Percentiles rank a stretch among this genome's conserved stretches.
Conservation (phyloP, 805 yeast species). For the Cephaloascus fragrans region DNA sequence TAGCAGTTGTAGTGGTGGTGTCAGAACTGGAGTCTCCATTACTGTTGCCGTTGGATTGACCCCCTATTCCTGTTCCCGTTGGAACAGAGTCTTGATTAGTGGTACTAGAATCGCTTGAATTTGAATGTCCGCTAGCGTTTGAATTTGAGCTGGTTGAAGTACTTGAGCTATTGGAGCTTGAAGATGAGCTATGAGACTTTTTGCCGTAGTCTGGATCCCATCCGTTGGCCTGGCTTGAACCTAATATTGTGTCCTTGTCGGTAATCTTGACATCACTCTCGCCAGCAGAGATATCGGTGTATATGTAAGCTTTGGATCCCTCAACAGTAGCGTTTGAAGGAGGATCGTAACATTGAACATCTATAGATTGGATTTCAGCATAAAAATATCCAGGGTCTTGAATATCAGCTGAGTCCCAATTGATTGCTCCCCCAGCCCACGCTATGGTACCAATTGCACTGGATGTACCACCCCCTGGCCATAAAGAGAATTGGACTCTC, state of each 20-base stretch:
- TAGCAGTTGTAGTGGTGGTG: background rate
- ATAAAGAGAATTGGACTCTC: conserved; percentile 59
- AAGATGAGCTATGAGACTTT: background rate
- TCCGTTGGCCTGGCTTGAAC: conserved; percentile 56
- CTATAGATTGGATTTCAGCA: conserved; percentile 49
- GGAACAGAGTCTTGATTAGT: too few relatives aligned
- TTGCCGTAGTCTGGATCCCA: conserved; percentile 38
- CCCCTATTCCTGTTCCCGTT: background rate
- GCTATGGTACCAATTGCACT: conserved; percentile 55
- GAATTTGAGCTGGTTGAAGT: background rate
- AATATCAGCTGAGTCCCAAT: conserved; percentile 77
- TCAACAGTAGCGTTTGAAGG: conserved; percentile 42
- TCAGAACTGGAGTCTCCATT: background rate
- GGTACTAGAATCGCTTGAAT: too few relatives aligned
- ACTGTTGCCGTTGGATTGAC: background rate
- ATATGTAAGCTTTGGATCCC: conserved; percentile 44
- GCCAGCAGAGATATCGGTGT: conserved; percentile 34
- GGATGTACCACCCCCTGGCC: conserved; percentile 64
- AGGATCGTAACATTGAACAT: conserved; percentile 62
- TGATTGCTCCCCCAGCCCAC: conserved; percentile 84
- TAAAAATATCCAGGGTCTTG: conserved; percentile 73
- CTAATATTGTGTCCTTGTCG: conserved; percentile 51
- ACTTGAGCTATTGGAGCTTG: background rate
- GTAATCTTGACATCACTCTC: conserved; percentile 50
- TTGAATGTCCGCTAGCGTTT: too few relatives aligned